phyloP scores from a whole-genome alignment of 2,329 filamentous ascomycete species.

The Rhinocladiella mackenziei region DNA sequence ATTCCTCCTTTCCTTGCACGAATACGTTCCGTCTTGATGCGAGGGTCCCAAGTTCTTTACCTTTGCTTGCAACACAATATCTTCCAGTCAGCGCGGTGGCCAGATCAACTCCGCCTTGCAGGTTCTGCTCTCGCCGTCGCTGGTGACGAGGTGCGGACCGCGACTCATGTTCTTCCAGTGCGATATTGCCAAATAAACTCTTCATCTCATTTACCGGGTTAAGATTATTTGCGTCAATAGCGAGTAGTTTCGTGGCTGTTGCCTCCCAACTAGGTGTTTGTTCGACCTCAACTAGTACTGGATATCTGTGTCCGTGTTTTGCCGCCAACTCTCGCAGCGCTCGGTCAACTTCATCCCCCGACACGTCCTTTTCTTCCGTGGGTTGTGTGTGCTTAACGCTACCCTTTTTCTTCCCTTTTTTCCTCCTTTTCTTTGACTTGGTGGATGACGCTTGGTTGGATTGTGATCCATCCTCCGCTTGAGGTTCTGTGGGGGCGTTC shows the following conservation, averaged over 20 bases:
- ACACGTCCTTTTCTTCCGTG: slow-evolving; percentile 27
- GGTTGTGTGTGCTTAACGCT: slow-evolving; percentile 33
- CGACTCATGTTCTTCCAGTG: slow-evolving; percentile 56
- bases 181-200: slow-evolving; percentile 63
- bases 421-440: slow-evolving; percentile 40
- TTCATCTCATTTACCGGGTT: slow-evolving; percentile 91
- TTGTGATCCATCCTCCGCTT: slow-evolving; percentile 18
- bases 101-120: slow-evolving; percentile 48
- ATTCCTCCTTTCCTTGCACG: slow-evolving; percentile 79
- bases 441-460: slow-evolving; percentile 15
- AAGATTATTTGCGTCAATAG: slow-evolving; percentile 67
- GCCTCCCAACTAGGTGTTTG: slow-evolving; percentile 35
- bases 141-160: slow-evolving; percentile 44
- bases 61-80: slow-evolving; percentile 52
- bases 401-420: slow-evolving; percentile 58
- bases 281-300: slow-evolving; percentile 28
- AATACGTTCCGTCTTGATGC: slow-evolving; percentile 75
- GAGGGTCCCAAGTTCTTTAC: slow-evolving; percentile 64
- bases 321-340: slow-evolving; percentile 58
- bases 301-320: slow-evolving; percentile 30
- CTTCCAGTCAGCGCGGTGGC: slow-evolving; percentile 54
- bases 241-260: slow-evolving; percentile 53
- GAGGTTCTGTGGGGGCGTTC: slow-evolving; percentile 24
- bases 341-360: slow-evolving; percentile 63
- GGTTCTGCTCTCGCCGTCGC: slow-evolving; percentile 55